These are phyloP conservation scores for Quercus phellos DNA, from an alignment of 331 rosid species.

Conservation along the genomic window DNA sequence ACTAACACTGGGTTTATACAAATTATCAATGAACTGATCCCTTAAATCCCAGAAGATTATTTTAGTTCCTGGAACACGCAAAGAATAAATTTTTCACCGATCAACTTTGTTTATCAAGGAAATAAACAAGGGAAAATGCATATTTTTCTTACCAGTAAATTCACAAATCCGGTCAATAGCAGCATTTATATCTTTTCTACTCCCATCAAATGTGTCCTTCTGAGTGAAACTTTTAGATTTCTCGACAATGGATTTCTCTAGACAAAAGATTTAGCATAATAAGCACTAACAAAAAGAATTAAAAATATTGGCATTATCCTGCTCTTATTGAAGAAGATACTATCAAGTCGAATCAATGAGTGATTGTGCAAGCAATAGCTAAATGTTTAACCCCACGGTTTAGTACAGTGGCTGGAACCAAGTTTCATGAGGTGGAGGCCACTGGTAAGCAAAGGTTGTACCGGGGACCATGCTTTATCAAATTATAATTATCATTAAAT, in stretches of 20 bases:
- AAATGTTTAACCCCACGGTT: neutral
- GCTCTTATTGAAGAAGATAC: neutral
- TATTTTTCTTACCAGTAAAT: slow-evolving; percentile 62
- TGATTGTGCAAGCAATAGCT: neutral
- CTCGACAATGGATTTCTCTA: slow-evolving; percentile 63
- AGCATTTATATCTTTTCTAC: slow-evolving; percentile 77
- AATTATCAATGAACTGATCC: slow-evolving; percentile 73
- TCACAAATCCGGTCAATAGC: slow-evolving; percentile 87
- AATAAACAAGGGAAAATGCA: slow-evolving; percentile 1
- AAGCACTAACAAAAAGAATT: neutral
- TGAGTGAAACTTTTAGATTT: slow-evolving; percentile 58
- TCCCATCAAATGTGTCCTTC: slow-evolving; percentile 82
- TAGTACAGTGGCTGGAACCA: neutral
- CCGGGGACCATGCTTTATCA: neutral
- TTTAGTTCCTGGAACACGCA: slow-evolving; percentile 77
- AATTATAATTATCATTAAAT: neutral
- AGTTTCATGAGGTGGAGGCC: neutral
- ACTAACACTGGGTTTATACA: slow-evolving; percentile 76
- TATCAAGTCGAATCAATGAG: neutral
- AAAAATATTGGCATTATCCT: slow-evolving; percentile 8
- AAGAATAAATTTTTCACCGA: slow-evolving; percentile 6
- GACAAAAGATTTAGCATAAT: slow-evolving; percentile 7
- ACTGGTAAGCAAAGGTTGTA: neutral
- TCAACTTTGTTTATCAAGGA: slow-evolving; percentile 22
- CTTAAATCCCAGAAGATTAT: slow-evolving; percentile 89